phyloP scores from a whole-genome alignment of 176 grass and related monocot species.

The Calamus simplicifolius region DNA sequence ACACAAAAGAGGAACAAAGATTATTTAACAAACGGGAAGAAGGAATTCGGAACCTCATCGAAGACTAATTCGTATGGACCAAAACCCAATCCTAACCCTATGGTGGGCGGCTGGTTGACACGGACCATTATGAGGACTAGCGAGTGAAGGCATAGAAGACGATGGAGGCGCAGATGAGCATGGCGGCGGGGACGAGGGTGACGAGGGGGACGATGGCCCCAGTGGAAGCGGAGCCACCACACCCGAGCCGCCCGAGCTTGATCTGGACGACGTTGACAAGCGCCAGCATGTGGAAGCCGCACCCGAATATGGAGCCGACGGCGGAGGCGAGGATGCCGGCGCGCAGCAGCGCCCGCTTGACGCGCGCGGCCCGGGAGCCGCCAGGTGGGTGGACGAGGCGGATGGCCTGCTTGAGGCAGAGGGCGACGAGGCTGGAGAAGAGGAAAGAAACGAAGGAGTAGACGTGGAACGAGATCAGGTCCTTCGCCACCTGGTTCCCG shows the following conservation, averaged over 20 bases:
- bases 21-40: too few species aligned
- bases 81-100: too few species aligned
- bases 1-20: too few species aligned
- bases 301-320: conserved; percentile 47
- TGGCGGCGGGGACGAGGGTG: conserved; percentile 57
- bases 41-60: too few species aligned
- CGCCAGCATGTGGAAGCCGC: conserved; percentile 76
- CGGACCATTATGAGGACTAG: not conserved
- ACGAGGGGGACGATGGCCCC: conserved; percentile 63
- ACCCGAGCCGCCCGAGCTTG: conserved; percentile 63
- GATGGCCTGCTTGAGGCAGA: conserved; percentile 96
- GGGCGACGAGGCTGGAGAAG: conserved; percentile 91
- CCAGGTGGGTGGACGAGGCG: conserved; percentile 27
- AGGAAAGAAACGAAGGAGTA: conserved; percentile 84
- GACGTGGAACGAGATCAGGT: conserved; percentile 79
- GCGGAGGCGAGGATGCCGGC: conserved; percentile 60
- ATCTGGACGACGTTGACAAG: conserved; percentile 86
- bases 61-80: too few species aligned
- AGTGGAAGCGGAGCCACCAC: conserved; percentile 32
- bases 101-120: too few species aligned
- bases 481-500: conserved; percentile 40
- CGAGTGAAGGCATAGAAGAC: conserved; percentile 72
- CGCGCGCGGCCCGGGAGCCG: conserved; percentile 17
- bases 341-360: conserved; percentile 62
- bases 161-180: conserved; percentile 67